Evolutionary conservation across 2,329 filamentous ascomycete genomes (phyloP), one percentile per base, ranked within the genome.

Genomic region (Colletotrichum abscissum): DNA sequence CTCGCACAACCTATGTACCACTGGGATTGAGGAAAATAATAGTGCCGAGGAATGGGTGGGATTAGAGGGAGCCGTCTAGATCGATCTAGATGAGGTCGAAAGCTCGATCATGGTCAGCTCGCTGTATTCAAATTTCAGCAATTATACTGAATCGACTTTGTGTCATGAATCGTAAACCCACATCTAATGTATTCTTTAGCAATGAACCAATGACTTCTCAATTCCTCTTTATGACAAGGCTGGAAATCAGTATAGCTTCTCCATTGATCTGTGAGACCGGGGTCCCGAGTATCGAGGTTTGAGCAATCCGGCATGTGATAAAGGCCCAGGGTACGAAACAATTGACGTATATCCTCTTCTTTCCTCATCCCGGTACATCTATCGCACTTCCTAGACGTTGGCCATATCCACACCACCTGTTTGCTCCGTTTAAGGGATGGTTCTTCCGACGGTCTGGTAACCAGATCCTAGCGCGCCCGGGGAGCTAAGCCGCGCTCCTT

Each of bases 391-490:
- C 16, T 33, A 11, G 19, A 26, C 3, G 6, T 8, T 26, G 54
- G 26, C 12, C 35, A 33, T 54, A n/a, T 16, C 35, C 59, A 64
- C 52, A 69, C 26, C 67, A 64, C 58, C 49, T 57, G 59, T 64
- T 68, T 52, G 46, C 65, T 68, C 4, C 4, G 42, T 68, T 33
- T 28, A 54, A 28, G 30, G 42, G 16, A n/a, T 22, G 38, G 42
- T 55, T 68, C 28, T 68, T 64, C 67, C 58, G 63, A 46, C 58
- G 24, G 33, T 56, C 58, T 63, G 49, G 58, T 12, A 22, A 16
- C 58, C 16, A 49, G 5, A 30, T 54, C 22, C 49, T 26, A 46
- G 49, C 22, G 57, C 55, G 8, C 16, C 46, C 16, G n/a, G 16
- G 24, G 42, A 26, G 49, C 26, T 28, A 57, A 57, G 28, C 16